Percentiles rank a stretch among this genome's conserved stretches.
Evolutionary conservation across 1,284 basidiomycete species (phyloP).

Genomic region (Naganishia cerealis): DNA sequence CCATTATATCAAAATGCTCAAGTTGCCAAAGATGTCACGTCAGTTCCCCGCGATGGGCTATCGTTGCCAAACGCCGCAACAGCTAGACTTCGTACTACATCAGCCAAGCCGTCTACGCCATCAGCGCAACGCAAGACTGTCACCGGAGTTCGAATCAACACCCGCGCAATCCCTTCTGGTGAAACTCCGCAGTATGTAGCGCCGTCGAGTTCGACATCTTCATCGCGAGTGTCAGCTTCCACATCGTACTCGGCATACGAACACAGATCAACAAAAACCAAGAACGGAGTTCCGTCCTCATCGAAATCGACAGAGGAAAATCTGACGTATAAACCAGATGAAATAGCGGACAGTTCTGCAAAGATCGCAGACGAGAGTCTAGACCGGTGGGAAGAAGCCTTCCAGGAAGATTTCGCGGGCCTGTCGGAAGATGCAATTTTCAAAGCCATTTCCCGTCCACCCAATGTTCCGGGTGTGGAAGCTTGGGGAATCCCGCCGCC

Average conservation of each 20-base stretch:
- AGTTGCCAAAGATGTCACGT: neutral
- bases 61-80: neutral
- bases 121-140: constrained; percentile 3
- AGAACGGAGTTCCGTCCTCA: no score
- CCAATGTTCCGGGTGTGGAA: constrained; percentile 59
- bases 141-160: constrained; percentile 17
- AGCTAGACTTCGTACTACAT: neutral
- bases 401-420: constrained; percentile 32
- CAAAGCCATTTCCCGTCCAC: constrained; percentile 38
- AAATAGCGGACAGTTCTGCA: no score
- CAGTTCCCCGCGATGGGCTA: neutral
- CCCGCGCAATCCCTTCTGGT: neutral
- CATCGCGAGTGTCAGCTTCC: neutral
- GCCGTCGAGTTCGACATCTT: neutral
- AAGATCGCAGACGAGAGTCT: neutral
- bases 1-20: neutral
- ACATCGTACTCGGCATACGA: neutral
- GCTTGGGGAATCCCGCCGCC: constrained; percentile 76
- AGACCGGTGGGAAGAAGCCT: neutral
- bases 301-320: no score
- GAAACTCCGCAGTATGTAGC: neutral
- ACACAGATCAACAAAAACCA: neutral
- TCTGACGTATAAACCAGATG: no score
- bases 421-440: constrained; percentile 44
- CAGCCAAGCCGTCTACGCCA: constrained; percentile 7